These are phyloP conservation scores for Psophocarpus tetragonolobus DNA, from an alignment of 306 rosid species.

Conservation along the genomic window DNA sequence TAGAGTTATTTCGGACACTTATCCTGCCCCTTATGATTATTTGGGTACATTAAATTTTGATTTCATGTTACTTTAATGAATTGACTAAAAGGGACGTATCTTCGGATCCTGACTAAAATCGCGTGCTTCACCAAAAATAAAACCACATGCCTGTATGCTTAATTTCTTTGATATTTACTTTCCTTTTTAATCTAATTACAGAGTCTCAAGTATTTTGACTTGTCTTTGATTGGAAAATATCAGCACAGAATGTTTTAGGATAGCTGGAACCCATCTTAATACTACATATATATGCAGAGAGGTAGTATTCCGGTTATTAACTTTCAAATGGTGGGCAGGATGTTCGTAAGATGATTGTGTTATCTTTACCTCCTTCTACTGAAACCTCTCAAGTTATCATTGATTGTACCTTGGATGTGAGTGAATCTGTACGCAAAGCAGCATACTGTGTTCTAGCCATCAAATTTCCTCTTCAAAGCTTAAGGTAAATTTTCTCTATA, in stretches of 20 bases:
- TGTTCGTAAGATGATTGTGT: conserved; percentile 80
- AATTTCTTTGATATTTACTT: neutral
- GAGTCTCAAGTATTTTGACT: neutral
- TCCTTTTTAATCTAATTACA: neutral
- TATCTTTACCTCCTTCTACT: conserved; percentile 88
- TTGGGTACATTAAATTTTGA: neutral
- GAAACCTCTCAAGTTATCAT: conserved; percentile 76
- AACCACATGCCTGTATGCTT: neutral
- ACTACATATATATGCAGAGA: neutral
- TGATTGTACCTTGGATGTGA: conserved; percentile 90
- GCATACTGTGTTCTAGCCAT: conserved; percentile 83
- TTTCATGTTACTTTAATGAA: neutral
- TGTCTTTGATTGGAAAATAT: neutral
- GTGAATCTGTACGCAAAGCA: conserved; percentile 85
- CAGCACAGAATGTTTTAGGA: neutral
- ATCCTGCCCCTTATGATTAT: neutral
- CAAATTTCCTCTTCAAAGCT: conserved; percentile 97
- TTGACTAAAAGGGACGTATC: neutral
- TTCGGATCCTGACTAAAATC: neutral
- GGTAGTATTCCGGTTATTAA: conserved; percentile 11
- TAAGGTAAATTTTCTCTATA: conserved; percentile 57
- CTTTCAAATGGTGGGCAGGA: conserved; percentile 58
- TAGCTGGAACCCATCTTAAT: conserved; percentile 18
- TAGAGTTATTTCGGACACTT: neutral
- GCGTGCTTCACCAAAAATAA: too few relatives aligned